These are phyloP conservation scores for Helotiales sp. DNA, from an alignment of 2,329 filamentous ascomycete species.

Conservation along the genomic window DNA sequence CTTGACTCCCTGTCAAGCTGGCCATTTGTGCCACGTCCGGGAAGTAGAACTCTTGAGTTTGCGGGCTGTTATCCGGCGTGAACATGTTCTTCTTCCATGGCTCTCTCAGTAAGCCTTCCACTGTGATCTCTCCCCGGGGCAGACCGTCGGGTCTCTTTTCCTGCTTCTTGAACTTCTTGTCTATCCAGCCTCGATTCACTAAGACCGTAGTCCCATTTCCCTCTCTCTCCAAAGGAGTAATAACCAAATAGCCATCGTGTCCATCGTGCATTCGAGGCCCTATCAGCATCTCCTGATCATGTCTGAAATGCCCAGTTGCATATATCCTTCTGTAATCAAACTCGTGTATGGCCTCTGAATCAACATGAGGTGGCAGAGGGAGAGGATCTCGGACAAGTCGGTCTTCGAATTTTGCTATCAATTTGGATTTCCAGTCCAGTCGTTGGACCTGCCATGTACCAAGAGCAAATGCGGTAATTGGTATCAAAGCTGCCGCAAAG, in stretches of 20 bases:
- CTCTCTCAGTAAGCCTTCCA: conserved; percentile 83
- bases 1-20: conserved; percentile 73
- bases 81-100: conserved; percentile 99
- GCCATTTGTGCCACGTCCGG: conserved; percentile 95
- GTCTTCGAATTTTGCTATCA: conserved; percentile 91
- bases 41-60: conserved; percentile 88
- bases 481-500: conserved; percentile 59
- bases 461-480: conserved; percentile 83
- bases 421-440: conserved; percentile 88
- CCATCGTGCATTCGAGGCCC: conserved; percentile 88
- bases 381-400: conserved; percentile 82
- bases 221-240: conserved; percentile 83
- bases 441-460: conserved; percentile 96
- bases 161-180: conserved; percentile 70
- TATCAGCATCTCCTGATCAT: conserved; percentile 95
- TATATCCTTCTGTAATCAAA: conserved; percentile 90
- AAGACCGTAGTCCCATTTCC: conserved; percentile 69
- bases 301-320: conserved; percentile 71
- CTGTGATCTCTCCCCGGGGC: conserved; percentile 67
- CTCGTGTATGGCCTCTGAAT: conserved; percentile 77
- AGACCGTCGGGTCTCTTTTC: conserved; percentile 62
- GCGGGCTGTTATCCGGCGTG: conserved; percentile 85
- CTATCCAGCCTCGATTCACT: conserved; percentile 90
- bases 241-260: conserved; percentile 84
- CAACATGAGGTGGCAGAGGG: conserved; percentile 79